Evolutionary conservation across 106 monocot genomes (phyloP), one percentile per base, ranked within the genome.

Genomic region (Apostasia ramifera): DNA sequence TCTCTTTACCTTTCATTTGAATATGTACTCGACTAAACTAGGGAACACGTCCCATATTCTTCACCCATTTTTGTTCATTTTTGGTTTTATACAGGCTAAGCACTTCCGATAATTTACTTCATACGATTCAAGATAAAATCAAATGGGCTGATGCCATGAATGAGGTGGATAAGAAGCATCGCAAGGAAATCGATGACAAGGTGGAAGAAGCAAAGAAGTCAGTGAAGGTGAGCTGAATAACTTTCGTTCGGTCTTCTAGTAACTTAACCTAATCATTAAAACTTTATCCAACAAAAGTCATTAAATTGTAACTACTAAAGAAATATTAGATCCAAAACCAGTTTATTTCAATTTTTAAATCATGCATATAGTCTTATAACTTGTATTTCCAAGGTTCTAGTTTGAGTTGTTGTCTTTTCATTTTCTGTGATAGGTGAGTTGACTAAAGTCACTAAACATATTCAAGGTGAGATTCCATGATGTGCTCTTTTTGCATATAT

Each of bases 141-240:
- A 97, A 81, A 70, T 97, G 92, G 92, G 97, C 97, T 55, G 97
- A 97, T 75, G 73, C 59, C 59, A 97, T 84, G 89, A 92, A 78
- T 59, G 97, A 97, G 59, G 84, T 70, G 45, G 77, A 82, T 76
- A 85, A 82, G 65, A 92, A 83, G 79, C 97, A 97, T 72, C 73
- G 76, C 39, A 92, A 97, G 47, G 97, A 97, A 66, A 66, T 97
- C 68, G 92, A 92, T 57, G 97, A 97, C 15, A 92, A 74, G 71
- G 82, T 83, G 45, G 97, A 97, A 79, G 97, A 97, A 41, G 81
- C 87, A 10, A 97, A 97, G 63, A 92, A 92, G 77, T 81, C 92
- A 45, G 40, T 91, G 51, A 92, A 92, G 86, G 92, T 89, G 71
- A 79, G 82, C 59, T 48, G 48, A 44, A 3, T 48, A 1, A 15